These are phyloP conservation scores for Teunomyces pallodes DNA, from an alignment of 805 yeast species.

Conservation along the genomic window DNA sequence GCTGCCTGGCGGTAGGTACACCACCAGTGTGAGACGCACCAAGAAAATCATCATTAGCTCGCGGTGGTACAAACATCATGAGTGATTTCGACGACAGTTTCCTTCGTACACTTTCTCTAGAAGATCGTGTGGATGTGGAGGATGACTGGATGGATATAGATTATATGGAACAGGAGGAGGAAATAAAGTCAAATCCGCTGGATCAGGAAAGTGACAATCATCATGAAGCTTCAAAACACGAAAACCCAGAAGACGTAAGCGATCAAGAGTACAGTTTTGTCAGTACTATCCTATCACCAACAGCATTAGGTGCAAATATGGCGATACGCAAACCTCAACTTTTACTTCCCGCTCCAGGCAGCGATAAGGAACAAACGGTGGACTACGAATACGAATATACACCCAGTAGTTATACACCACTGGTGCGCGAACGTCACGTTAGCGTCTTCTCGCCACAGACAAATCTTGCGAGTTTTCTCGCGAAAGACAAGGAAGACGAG, in stretches of 20 bases:
- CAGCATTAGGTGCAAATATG: slow-evolving; percentile 39
- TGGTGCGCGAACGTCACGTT: slow-evolving; percentile 9
- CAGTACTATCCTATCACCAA: slow-evolving; percentile 31
- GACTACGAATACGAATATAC: slow-evolving; percentile 9
- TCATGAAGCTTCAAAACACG: neutral
- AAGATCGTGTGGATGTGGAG: slow-evolving; percentile 15
- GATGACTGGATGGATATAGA: slow-evolving; percentile 20
- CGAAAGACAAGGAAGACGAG: slow-evolving; percentile 9
- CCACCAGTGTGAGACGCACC: neutral
- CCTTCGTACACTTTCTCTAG: slow-evolving; percentile 22
- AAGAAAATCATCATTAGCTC: neutral
- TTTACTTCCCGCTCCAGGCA: slow-evolving; percentile 28
- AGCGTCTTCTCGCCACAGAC: slow-evolving; percentile 13
- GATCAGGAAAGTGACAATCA: neutral
- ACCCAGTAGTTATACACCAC: neutral
- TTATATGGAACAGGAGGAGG: neutral
- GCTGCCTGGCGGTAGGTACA: neutral
- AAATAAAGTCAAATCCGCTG: neutral
- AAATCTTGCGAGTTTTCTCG: slow-evolving; percentile 6
- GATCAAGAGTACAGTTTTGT: slow-evolving; percentile 10
- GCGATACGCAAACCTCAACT: slow-evolving; percentile 32
- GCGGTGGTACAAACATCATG: neutral
- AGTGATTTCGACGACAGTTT: slow-evolving; percentile 22
- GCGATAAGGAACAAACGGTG: slow-evolving; percentile 4
- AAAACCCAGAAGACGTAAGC: slow-evolving; percentile 2